Evolutionary conservation across 2,329 filamentous ascomycete species (phyloP), one percentile per base, ranked within the genome.

Genomic region (Canariomyces notabilis): DNA sequence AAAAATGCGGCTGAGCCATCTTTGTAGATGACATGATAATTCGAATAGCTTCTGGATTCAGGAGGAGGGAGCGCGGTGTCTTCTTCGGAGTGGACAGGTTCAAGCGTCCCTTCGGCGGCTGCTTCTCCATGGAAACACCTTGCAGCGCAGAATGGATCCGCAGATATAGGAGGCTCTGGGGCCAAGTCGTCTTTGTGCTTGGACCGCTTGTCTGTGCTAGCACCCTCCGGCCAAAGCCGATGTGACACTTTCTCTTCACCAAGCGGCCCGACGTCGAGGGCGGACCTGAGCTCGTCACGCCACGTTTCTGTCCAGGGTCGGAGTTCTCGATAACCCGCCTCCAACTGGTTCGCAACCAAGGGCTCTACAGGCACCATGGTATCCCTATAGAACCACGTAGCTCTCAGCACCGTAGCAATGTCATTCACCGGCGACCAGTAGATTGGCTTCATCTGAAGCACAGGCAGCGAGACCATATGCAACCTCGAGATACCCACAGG

Each of bases 381-480:
- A 61, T 96, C 90, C 52, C 75, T 86, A 66, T 97, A 97, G 64
- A 98, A 98, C 93, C 93, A 98, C 0, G 91, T 97, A 1, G 87
- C 89, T 54, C 93, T 77, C 47, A 85, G 76, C 2, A 97, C 89
- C 29, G 82, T 74, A 6, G 88, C 85, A 23, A 94, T 79, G 60
- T 97, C 93, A 58, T 95, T 89, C 23, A 97, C 77, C 6, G 93
- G 91, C 15, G 85, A 90, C 93, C 93, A 98, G 63, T 98, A 98
- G 49, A 97, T 96, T 0, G 93, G 93, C 64, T 90, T 88, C 89
- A 98, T 95, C 59, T 87, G 76, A 26, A 95, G 69, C 43, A 78
- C 78, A 18, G 91, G 89, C 57, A 97, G 74, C 48, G 87, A 82
- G 1, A 97, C 91, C 59, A 90, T 79, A 62, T 98, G 91, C 48